Base-by-base conservation (phyloP, 1,284 basidiomycete genomes). In the Malassezia vespertilionis region DNA sequence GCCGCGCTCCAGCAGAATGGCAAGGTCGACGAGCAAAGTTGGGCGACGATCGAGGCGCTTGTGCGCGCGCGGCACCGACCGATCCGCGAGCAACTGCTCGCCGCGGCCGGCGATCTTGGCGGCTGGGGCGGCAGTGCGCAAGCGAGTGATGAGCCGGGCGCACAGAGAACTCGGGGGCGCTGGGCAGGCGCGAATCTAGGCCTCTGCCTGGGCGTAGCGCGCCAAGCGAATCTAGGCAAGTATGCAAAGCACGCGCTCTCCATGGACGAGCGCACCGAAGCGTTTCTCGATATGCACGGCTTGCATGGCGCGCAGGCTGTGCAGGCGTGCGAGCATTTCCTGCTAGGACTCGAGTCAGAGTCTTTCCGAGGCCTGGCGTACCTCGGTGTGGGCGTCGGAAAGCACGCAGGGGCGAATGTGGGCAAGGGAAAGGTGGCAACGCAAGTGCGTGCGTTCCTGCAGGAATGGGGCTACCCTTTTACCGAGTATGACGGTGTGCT, bases 361-460 rank as follows among this genome's bases (percentile, higher is more conserved):
- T 80, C 82, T 63, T 89, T 82, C 28, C 56, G 61, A 55, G 85
- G 90, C 79, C 15, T 72, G 33, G 68, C 67, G 1, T 97, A 84
- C 69, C 73, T 88, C 20, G 78, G 96, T 26, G 86, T 96, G 4
- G 91, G 93, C 9, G 87, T 93, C 71, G 88, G 90, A 71, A 90
- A 88, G 72, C 89, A 86, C 2, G 83, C 80, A 23, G 86, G 89
- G 64, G 74, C 78, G 12, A 78, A 76, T 11, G 79, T 86, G 39
- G 85, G 88, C 28, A 79, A 85, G 2, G 84, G 84, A 24, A 82
- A 86, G 52, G 77, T 96, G 10, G 84, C 82, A 3, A 78, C 82
- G 2, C 84, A 84, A 14, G 81, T 95, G 33, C 82, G 84, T 58
- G 84, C 87, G 67, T 91, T 84, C 80, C 73, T 95, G 37, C 82